phyloP scores from a whole-genome alignment of 202 grass and related monocot genomes.

The Elaeis oleifera region DNA sequence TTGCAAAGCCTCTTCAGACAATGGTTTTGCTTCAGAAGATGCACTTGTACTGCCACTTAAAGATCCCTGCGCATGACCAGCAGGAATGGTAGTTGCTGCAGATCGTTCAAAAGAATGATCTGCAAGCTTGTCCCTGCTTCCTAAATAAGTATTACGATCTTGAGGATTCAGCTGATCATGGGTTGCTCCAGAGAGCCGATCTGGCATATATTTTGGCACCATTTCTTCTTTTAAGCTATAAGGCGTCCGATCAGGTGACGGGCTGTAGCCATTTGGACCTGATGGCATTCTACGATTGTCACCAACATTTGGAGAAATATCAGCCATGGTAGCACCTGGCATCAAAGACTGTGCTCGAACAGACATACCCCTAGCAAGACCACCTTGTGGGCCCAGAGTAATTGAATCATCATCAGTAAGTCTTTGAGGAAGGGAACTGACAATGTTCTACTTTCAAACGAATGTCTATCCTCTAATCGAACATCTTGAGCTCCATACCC shows the following conservation, averaged over 20 bases:
- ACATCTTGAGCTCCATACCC: constrained; percentile 61
- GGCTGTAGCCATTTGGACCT: constrained; percentile 50
- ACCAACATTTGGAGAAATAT: constrained; percentile 29
- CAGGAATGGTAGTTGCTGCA: constrained; percentile 28
- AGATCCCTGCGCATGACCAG: constrained; percentile 36
- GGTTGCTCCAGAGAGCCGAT: constrained; percentile 16
- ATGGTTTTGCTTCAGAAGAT: constrained; percentile 42
- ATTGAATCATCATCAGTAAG: constrained; percentile 59
- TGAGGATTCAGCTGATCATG: constrained; percentile 26
- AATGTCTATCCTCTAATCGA: constrained; percentile 51
- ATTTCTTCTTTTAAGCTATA: constrained; percentile 18
- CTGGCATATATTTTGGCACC: constrained; percentile 13
- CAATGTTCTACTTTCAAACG: constrained; percentile 44
- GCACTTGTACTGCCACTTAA: constrained; percentile 29
- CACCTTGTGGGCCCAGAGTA: constrained; percentile 86
- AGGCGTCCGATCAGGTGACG: constrained; percentile 17
- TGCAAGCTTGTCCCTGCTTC: constrained; percentile 32
- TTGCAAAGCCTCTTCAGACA: constrained; percentile 32
- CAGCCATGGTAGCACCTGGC: constrained; percentile 26
- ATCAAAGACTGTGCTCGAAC: constrained; percentile 51
- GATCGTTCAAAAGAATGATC: constrained; percentile 35
- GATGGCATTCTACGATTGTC: constrained; percentile 35
- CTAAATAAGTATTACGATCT: constrained; percentile 27
- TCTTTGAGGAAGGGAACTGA: constrained; percentile 63
- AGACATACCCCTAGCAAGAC: constrained; percentile 83